Conservation (phyloP, 352 stramenopile genomes). For the Blastocystis sp. region DNA sequence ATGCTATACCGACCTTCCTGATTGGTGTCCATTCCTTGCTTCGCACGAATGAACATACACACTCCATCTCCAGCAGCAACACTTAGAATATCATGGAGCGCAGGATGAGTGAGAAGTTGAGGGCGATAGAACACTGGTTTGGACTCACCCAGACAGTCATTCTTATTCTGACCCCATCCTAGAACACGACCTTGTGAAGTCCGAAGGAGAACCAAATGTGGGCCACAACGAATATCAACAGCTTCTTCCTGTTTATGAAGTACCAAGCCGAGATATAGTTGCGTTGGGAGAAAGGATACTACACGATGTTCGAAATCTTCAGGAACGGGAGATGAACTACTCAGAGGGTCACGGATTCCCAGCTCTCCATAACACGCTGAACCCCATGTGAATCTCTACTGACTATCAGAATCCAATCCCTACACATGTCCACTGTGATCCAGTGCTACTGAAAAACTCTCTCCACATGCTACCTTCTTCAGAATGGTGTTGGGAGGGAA, state of each 20-base stretch:
- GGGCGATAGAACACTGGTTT: neutral
- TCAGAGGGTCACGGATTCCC: conserved; percentile 1
- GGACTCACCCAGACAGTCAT: neutral
- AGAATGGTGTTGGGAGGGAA: neutral
- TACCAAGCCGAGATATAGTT: neutral
- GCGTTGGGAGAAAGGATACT: neutral
- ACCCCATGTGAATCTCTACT: neutral
- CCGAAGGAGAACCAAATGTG: neutral
- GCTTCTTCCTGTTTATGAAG: neutral
- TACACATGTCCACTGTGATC: neutral
- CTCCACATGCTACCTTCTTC: neutral
- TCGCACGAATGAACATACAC: neutral
- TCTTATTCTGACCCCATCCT: neutral
- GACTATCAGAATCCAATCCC: too few species aligned
- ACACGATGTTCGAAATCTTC: neutral
- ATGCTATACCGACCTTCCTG: too few species aligned
- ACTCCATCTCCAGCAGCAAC: neutral
- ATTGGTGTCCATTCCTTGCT: neutral
- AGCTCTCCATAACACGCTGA: neutral
- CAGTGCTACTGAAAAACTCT: neutral
- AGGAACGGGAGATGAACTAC: neutral
- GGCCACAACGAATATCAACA: neutral
- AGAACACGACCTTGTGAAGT: neutral
- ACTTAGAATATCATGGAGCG: neutral
- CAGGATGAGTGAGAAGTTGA: neutral